These are phyloP conservation scores for Aegilops sharonensis DNA, from an alignment of 176 grass and related monocot genomes.

Conservation along the genomic window DNA sequence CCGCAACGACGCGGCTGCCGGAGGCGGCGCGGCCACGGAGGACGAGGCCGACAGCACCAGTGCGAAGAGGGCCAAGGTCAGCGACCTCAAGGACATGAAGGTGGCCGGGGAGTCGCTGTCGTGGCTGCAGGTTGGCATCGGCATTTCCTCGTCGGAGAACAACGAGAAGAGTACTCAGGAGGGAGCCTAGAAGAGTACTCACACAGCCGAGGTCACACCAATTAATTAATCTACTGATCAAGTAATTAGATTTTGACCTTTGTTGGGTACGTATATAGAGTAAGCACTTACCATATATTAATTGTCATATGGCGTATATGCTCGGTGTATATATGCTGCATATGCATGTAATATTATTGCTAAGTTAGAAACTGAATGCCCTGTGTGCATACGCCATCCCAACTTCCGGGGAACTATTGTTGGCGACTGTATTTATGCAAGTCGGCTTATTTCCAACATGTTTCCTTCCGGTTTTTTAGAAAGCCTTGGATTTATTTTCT, in stretches of 20 bases:
- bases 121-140: constrained; percentile 83
- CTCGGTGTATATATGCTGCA: constrained; percentile 7
- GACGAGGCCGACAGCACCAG: constrained; percentile 72
- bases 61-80: constrained; percentile 50
- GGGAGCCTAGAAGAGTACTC: not conserved
- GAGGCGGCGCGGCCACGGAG: constrained; percentile 27
- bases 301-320: not conserved
- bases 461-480: constrained; percentile 2
- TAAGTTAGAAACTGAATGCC: not conserved
- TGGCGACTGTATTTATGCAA: constrained; percentile 9
- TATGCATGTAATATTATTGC: constrained; percentile 5
- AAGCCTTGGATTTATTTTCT: not conserved
- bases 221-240: constrained; percentile 9
- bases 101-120: constrained; percentile 52
- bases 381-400: not conserved
- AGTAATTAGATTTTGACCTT: not conserved
- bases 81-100: constrained; percentile 73
- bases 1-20: constrained; percentile 15
- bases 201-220: not conserved
- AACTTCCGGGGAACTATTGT: not conserved
- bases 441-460: not conserved
- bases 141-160: constrained; percentile 32
- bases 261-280: not conserved
- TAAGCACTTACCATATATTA: not conserved
- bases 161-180: constrained; percentile 12